Evolutionary conservation across 352 stramenopile genomes (phyloP).

Genomic region (Globisporangium nagaii): DNA sequence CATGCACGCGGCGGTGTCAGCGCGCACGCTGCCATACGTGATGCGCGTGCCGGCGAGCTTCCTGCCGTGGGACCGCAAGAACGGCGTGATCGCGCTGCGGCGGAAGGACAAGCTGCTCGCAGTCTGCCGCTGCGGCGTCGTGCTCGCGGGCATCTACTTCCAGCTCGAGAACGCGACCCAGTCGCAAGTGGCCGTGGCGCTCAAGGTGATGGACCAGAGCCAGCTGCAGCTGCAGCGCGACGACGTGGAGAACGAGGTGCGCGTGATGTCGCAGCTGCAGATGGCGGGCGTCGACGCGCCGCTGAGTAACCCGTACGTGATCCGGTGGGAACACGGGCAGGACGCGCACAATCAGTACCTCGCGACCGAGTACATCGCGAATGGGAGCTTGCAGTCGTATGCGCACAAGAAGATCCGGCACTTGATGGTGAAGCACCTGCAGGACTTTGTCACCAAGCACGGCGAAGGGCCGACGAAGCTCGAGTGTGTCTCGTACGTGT

Average conservation of each 20-base stretch:
- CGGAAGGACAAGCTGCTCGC: slow-evolving; percentile 62
- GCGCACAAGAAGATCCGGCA: slow-evolving; percentile 65
- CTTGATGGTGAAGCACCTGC: slow-evolving; percentile 65
- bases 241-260: slow-evolving; percentile 78
- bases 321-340: slow-evolving; percentile 73
- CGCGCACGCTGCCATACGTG: slow-evolving; percentile 32
- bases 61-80: slow-evolving; percentile 58
- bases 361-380: slow-evolving; percentile 76
- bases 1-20: slow-evolving; percentile 45
- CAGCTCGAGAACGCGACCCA: slow-evolving; percentile 35
- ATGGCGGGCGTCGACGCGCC: slow-evolving; percentile 68
- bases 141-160: slow-evolving; percentile 77
- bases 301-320: slow-evolving; percentile 61
- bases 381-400: slow-evolving; percentile 69
- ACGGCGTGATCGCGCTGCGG: slow-evolving; percentile 67
- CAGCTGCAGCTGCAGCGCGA: slow-evolving; percentile 71
- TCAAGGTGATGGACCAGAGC: slow-evolving; percentile 78
- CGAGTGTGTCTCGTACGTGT: slow-evolving; percentile 79
- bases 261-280: slow-evolving; percentile 76
- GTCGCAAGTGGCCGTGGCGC: slow-evolving; percentile 51
- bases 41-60: slow-evolving; percentile 65
- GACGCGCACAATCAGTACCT: slow-evolving; percentile 78
- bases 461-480: slow-evolving; percentile 60
- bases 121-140: slow-evolving; percentile 74
- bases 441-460: slow-evolving; percentile 57